Conservation (phyloP, 2,329 filamentous ascomycete species). For the Magnaporthiopsis rhizophila region DNA sequence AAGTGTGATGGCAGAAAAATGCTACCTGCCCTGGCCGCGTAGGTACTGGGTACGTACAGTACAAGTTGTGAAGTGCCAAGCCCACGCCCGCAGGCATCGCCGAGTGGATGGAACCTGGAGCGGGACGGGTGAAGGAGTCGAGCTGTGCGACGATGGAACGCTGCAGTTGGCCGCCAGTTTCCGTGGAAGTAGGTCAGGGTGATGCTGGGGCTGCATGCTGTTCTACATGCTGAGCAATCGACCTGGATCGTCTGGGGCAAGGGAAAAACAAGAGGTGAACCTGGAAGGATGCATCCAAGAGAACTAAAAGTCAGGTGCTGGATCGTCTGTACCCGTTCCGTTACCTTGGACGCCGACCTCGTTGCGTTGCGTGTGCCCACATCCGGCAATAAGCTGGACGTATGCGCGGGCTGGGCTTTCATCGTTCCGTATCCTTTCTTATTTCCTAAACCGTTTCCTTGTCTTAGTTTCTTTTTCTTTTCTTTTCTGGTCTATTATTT, state of each 20-base stretch:
- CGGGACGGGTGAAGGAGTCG: background rate
- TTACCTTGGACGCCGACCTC: background rate
- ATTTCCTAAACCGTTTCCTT: too few relatives aligned
- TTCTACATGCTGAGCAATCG: constrained; percentile 4
- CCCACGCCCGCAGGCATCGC: background rate
- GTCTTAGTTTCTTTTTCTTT: too few relatives aligned
- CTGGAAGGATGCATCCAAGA: constrained; percentile 5
- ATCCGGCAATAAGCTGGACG: background rate
- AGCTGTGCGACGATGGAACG: background rate
- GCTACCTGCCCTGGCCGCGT: too few relatives aligned
- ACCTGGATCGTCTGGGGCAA: constrained; percentile 1
- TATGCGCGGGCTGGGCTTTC: background rate
- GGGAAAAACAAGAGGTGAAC: background rate
- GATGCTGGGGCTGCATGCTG: background rate
- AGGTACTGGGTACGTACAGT: background rate
- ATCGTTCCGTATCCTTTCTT: too few relatives aligned
- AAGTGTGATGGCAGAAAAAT: background rate
- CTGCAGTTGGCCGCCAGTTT: background rate
- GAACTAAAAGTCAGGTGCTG: constrained; percentile 13
- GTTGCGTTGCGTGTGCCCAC: background rate
- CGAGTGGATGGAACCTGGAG: background rate
- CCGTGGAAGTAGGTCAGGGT: background rate
- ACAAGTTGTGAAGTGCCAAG: background rate
- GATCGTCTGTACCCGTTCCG: background rate
- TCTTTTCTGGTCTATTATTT: too few relatives aligned